These are phyloP conservation scores for Neurospora sp. DNA, from an alignment of 495 filamentous ascomycete genomes.

Conservation along the genomic window DNA sequence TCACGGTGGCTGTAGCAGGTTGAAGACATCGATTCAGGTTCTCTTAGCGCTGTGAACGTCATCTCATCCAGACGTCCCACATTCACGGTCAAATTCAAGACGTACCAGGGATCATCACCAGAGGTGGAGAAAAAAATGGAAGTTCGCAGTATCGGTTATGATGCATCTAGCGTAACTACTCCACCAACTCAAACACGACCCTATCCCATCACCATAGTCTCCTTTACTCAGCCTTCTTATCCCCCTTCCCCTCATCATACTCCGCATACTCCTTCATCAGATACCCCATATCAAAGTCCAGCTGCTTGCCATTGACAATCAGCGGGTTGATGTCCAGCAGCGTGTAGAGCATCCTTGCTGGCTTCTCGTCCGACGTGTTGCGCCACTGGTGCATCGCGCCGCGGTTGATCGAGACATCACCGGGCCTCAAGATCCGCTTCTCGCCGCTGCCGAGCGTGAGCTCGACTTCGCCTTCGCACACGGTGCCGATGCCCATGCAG, in stretches of 20 bases:
- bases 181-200: background rate
- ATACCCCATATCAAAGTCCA: background rate
- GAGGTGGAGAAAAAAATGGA: background rate
- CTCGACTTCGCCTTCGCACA: conserved; percentile 47
- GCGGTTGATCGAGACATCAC: conserved; percentile 46
- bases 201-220: background rate
- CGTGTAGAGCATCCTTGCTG: background rate
- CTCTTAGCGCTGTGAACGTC: background rate
- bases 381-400: conserved; percentile 53
- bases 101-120: background rate
- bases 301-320: background rate
- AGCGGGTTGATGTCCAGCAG: background rate
- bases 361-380: conserved; percentile 29
- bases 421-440: conserved; percentile 31
- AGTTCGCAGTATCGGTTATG: background rate
- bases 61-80: background rate
- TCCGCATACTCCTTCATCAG: background rate
- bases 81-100: background rate
- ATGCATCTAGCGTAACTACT: background rate
- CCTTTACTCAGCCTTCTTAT: background rate
- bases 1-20: background rate
- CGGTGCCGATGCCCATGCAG: conserved; percentile 50
- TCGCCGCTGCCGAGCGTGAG: conserved; percentile 43
- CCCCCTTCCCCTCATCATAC: background rate
- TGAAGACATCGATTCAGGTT: background rate